Evolutionary conservation across 2,329 filamentous ascomycete genomes (phyloP), one percentile per base, ranked within the genome.

Genomic region (Microdochium bolleyi): DNA sequence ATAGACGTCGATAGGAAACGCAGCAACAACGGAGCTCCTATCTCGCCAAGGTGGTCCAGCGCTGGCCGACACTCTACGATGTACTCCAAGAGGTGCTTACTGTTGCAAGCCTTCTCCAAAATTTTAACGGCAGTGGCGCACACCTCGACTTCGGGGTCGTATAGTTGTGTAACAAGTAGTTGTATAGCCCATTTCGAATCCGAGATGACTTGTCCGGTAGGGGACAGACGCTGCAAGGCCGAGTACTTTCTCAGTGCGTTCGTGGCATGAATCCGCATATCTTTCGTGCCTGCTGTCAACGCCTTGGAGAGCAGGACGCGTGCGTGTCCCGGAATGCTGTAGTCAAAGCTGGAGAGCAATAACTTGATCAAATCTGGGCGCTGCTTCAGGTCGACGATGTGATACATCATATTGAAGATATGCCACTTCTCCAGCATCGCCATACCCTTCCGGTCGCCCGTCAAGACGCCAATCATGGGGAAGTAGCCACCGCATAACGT

Each of bases 331-430:
- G 87, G 85, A 24, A 95, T 74, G 21, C 85, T 88, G 65, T 96
- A 99, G 70, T 99, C 92, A 70, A 99, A 92, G 62, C 92, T 94
- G 49, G 88, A 86, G 9, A 99, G 78, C 30, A 99, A 79, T 10
- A 92, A 79, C 65, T 92, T 90, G 65, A 97, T 90, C 54, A 99
- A 76, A 66, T 99, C 94, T 48, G 92, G 90, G 2, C 94, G 87
- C 67, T 94, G 88, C 61, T 88, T 90, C 48, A 96, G 77, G 64
- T 97, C 92, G 54, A 96, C 82, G 56, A 99, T 96, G 69, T 97
- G 94, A 66, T 99, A 99, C 78, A 97, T 95, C 90, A 99, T 99
- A 69, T 97, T 97, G 72, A 96, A 92, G 79, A 99, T 95, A 61
- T 91, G 89, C 92, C 94, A 97, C 61, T 90, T 79, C 67, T 97